phyloP scores from a whole-genome alignment of 305 asterid species.

The Solanum hybrid region DNA sequence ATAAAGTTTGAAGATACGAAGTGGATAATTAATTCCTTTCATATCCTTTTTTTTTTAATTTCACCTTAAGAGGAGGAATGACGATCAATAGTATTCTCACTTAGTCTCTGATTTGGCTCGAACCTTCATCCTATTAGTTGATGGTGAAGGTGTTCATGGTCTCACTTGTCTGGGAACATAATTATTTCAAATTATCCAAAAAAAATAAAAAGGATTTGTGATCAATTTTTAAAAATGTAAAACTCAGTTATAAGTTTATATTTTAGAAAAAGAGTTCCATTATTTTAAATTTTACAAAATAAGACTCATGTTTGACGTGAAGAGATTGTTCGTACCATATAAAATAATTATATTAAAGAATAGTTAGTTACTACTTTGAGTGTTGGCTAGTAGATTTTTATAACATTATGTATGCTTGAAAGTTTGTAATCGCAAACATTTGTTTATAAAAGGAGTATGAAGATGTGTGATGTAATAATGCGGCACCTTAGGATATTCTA shows the following conservation, averaged over 20 bases:
- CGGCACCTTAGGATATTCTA: background rate
- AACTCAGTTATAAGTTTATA: background rate
- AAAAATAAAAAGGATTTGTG: background rate
- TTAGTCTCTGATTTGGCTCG: background rate
- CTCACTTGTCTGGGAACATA: background rate
- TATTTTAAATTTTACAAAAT: background rate
- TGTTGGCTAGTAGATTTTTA: background rate
- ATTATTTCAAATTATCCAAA: background rate
- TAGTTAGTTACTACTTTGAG: background rate
- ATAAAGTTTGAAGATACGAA: background rate
- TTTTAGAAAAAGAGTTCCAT: background rate
- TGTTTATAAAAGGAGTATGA: background rate
- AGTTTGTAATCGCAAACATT: background rate
- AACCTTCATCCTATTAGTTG: background rate
- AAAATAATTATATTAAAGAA: background rate
- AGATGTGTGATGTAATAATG: background rate
- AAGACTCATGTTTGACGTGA: background rate
- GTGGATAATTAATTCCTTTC: background rate
- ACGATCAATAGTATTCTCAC: background rate
- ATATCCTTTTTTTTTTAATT: background rate
- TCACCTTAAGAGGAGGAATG: background rate
- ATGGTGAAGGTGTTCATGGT: background rate
- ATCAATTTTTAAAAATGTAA: background rate
- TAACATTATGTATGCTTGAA: background rate
- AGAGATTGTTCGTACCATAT: background rate